These are phyloP conservation scores for Lactarius hatsudake DNA, from an alignment of 768 basidiomycete genomes.

Conservation along the genomic window DNA sequence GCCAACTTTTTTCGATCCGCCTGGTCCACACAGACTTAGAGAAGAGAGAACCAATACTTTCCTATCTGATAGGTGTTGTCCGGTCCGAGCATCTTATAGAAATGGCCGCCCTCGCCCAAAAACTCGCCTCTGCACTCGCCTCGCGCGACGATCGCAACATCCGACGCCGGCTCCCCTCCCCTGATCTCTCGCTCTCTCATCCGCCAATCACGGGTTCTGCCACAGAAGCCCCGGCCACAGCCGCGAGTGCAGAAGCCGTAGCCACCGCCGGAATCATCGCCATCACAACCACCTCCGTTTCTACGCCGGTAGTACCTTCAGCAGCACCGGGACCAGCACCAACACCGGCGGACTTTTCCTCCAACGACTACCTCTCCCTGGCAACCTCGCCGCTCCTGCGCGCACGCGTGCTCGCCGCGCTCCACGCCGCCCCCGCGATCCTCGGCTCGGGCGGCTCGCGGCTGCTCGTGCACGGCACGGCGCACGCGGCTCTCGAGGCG, in stretches of 20 bases:
- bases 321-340: slow-evolving; percentile 24
- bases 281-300: not conserved
- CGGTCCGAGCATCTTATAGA: not conserved
- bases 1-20: not conserved
- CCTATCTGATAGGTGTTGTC: not conserved
- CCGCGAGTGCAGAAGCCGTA: not conserved
- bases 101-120: slow-evolving; percentile 37
- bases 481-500: slow-evolving; percentile 69
- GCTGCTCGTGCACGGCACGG: slow-evolving; percentile 71
- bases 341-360: slow-evolving; percentile 61
- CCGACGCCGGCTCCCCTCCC: slow-evolving; percentile 65
- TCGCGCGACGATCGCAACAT: slow-evolving; percentile 68
- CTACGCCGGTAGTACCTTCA: not conserved
- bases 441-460: slow-evolving; percentile 89
- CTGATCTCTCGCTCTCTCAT: slow-evolving; percentile 29
- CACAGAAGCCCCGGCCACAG: no score
- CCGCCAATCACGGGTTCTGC: not conserved
- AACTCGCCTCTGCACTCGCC: slow-evolving; percentile 51
- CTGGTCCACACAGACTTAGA: not conserved
- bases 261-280: not conserved
- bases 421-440: slow-evolving; percentile 50
- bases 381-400: slow-evolving; percentile 58
- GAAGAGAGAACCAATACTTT: not conserved
- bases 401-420: slow-evolving; percentile 52
- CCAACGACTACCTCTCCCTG: slow-evolving; percentile 91